Evolutionary conservation across 2,329 filamentous ascomycete genomes (phyloP), one percentile per base, ranked within the genome.

Genomic region (Aspergillus bombycis): DNA sequence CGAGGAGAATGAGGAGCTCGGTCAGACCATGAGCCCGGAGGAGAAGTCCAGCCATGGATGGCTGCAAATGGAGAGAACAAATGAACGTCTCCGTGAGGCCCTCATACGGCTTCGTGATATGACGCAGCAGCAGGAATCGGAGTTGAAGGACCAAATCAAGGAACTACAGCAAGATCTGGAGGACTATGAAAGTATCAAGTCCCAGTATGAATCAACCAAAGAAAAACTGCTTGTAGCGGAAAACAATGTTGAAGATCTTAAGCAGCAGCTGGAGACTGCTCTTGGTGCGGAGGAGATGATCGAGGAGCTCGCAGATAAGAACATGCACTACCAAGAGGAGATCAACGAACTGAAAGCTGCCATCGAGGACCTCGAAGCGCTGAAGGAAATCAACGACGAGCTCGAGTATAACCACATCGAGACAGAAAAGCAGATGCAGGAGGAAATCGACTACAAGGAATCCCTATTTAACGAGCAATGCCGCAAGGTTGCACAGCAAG

Each of bases 311-410:
- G 93, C 91, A 0, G 92, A 95, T 66, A 90, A 93, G 72, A 97
- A 96, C 73, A 89, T 95, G 82, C 86, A 85, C 67, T 89, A 96
- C 74, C 88, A 89, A 41, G 92, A 96, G 76, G 87, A 93, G 74
- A 89, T 97, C 50, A 90, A 93, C 65, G 90, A 97, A 74, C 85
- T 97, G 58, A 90, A 90, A 72, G 88, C 88, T 21, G 88, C 90
- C 9, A 91, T 98, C 65, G 90, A 94, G 66, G 94, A 98, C 68
- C 85, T 98, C 12, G 93, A 97, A 76, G 92, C 87, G 64, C 81
- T 98, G 59, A 94, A 93, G 75, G 94, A 99, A 74, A 88, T 98
- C 70, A 96, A 93, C 70, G 94, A 98, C 72, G 95, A 99, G 78
- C 87, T 99, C 4, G 94, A 97, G 75, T 87, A 92, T 71, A 97